These are phyloP conservation scores for Neurospora sp. DNA, from an alignment of 495 filamentous ascomycete genomes.

Conservation along the genomic window DNA sequence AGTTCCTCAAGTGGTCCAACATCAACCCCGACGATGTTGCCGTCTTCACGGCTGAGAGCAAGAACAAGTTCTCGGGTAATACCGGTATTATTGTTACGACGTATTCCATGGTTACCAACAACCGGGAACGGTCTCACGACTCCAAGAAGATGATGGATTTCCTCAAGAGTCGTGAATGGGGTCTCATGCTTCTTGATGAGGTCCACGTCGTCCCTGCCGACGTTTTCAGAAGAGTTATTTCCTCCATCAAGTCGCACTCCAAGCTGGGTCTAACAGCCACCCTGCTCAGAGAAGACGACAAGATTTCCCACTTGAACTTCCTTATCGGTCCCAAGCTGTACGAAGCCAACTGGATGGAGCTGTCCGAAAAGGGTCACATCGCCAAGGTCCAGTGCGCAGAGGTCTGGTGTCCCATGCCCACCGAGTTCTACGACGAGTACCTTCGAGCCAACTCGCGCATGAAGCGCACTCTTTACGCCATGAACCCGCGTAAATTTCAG, in stretches of 20 bases:
- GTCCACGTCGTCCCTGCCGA: constrained; percentile 96
- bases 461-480: constrained; percentile 76
- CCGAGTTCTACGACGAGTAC: constrained; percentile 95
- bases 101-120: constrained; percentile 96
- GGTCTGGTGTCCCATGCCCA: constrained; percentile 99
- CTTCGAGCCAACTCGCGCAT: constrained; percentile 41
- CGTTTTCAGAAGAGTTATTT: constrained; percentile 90
- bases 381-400: constrained; percentile 96
- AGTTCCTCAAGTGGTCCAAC: constrained; percentile 97
- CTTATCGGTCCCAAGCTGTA: constrained; percentile 96
- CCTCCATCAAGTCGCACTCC: constrained; percentile 81
- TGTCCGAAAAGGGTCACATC: constrained; percentile 93
- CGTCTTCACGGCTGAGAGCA: constrained; percentile 90
- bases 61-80: constrained; percentile 76
- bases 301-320: constrained; percentile 95
- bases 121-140: constrained; percentile 76
- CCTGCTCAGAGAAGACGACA: constrained; percentile 91
- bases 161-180: constrained; percentile 86
- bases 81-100: constrained; percentile 96
- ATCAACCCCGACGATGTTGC: constrained; percentile 89
- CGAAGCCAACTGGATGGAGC: constrained; percentile 99
- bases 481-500: constrained; percentile 97
- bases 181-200: constrained; percentile 94
- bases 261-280: constrained; percentile 97
- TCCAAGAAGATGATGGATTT: constrained; percentile 98